Evolutionary conservation across 164 flowering plant species (phyloP).

Genomic region (Vitis cinerea): DNA sequence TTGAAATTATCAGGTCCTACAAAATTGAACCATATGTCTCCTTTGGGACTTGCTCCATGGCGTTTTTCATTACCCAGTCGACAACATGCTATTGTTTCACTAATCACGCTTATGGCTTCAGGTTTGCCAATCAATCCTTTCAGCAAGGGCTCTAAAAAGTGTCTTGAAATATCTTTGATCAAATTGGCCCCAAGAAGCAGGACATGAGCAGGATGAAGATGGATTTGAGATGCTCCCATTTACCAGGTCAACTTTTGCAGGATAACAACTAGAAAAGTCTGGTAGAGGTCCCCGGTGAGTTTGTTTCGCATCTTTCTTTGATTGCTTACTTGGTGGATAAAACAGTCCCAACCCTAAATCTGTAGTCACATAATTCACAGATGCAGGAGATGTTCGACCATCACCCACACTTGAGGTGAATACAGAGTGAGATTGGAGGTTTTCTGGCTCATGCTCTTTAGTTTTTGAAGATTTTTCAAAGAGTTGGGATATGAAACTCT

Average conservation of each 20-base stretch:
- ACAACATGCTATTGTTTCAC: slow-evolving; percentile 47
- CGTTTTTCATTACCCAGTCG: slow-evolving; percentile 34
- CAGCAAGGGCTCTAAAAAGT: slow-evolving; percentile 42
- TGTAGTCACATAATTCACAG: slow-evolving; percentile 58
- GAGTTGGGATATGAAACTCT: slow-evolving; percentile 20
- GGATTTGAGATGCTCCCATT: slow-evolving; percentile 16
- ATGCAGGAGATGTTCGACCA: slow-evolving; percentile 36
- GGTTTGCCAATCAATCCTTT: slow-evolving; percentile 61
- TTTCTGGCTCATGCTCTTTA: slow-evolving; percentile 25
- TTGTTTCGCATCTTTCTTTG: slow-evolving; percentile 18
- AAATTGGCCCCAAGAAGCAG: slow-evolving; percentile 19
- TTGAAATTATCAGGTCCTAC: slow-evolving; percentile 68
- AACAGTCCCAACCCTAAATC: slow-evolving; percentile 58
- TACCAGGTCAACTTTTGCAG: slow-evolving; percentile 20
- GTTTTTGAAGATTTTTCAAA: slow-evolving; percentile 24
- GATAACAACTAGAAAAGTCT: slow-evolving; percentile 23
- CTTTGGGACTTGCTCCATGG: slow-evolving; percentile 36
- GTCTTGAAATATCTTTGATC: slow-evolving; percentile 52
- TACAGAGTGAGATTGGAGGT: slow-evolving; percentile 20
- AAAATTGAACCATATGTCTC: slow-evolving; percentile 73
- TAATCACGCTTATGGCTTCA: slow-evolving; percentile 52
- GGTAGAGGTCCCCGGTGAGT: slow-evolving; percentile 16
- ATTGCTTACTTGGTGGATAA: slow-evolving; percentile 17
- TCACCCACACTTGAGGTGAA: slow-evolving; percentile 24
- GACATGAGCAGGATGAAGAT: slow-evolving; percentile 35